These are phyloP conservation scores for Pestalotiopsis sp. DNA, from an alignment of 2,329 filamentous ascomycete genomes.

Conservation along the genomic window DNA sequence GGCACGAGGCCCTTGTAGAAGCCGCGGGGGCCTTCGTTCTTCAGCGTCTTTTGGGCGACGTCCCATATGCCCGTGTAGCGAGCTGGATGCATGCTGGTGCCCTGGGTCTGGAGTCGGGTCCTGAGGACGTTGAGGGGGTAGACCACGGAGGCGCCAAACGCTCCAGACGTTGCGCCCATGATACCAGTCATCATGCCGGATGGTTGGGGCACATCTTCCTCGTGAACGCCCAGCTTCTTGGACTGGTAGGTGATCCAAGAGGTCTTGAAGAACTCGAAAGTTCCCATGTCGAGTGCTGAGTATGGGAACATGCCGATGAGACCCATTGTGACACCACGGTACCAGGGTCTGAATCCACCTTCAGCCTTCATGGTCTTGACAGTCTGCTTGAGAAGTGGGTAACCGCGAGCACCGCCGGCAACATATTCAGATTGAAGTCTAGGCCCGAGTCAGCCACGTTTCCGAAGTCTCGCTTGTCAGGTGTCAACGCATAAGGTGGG, in stretches of 20 bases:
- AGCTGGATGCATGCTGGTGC: conserved; percentile 85
- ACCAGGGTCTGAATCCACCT: conserved; percentile 76
- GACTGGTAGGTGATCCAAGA: conserved; percentile 73
- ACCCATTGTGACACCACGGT: conserved; percentile 92
- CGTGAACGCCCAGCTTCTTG: conserved; percentile 68
- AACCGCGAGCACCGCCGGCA: conserved; percentile 80
- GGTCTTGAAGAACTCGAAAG: conserved; percentile 90
- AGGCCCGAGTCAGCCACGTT: conserved; percentile 42
- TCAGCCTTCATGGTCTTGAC: conserved; percentile 83
- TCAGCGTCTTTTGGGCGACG: conserved; percentile 80
- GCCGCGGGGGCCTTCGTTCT: conserved; percentile 80
- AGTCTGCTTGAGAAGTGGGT: conserved; percentile 79
- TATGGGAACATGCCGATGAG: conserved; percentile 97
- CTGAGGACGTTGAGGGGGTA: conserved; percentile 94
- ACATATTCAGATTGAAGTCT: conserved; percentile 96
- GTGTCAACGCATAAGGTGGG: conserved; percentile 4
- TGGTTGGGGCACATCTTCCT: conserved; percentile 76
- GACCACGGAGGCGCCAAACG: conserved; percentile 89
- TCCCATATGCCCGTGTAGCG: conserved; percentile 93
- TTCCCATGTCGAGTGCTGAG: conserved; percentile 93
- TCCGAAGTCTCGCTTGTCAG: conserved; percentile 2
- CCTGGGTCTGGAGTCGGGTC: conserved; percentile 90
- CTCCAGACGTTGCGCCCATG: conserved; percentile 89
- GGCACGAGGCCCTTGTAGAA: conserved; percentile 95
- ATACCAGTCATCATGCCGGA: conserved; percentile 83